A percentile compares a stretch with the other conserved stretches of the same genome.
Conservation (phyloP, 805 yeast genomes). For the Clavispora carvajalis region DNA sequence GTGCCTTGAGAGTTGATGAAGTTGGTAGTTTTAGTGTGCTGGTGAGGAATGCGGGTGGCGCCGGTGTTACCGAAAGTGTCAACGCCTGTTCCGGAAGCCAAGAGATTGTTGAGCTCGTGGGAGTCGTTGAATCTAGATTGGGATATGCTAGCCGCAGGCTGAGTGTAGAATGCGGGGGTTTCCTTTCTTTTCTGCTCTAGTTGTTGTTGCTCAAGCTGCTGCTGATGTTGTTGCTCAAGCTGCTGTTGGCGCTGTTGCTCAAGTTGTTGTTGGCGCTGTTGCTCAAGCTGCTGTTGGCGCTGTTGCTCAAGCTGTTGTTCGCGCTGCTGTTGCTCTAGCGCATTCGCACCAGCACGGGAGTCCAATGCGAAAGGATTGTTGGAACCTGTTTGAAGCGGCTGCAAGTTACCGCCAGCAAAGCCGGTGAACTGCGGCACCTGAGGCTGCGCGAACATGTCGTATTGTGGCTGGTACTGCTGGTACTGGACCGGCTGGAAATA, state of each 20-base stretch:
- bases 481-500: constrained; percentile 22
- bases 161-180: constrained; percentile 27
- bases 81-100: constrained; percentile 84
- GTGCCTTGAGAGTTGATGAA: constrained; percentile 88
- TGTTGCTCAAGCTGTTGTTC: constrained; percentile 23
- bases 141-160: constrained; percentile 20
- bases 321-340: constrained; percentile 17
- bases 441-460: constrained; percentile 55
- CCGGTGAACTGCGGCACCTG: constrained; percentile 22
- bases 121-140: constrained; percentile 35
- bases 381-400: constrained; percentile 63
- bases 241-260: constrained; percentile 26
- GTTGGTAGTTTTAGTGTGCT: constrained; percentile 75
- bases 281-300: constrained; percentile 12
- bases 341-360: constrained; percentile 11
- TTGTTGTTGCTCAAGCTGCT: constrained; percentile 16
- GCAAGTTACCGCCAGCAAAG: constrained; percentile 19
- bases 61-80: constrained; percentile 94
- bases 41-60: constrained; percentile 81
- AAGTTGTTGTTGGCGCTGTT: constrained; percentile 24
- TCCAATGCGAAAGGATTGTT: constrained; percentile 72
- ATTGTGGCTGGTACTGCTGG: constrained; percentile 31
- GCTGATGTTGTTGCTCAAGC: constrained; percentile 20
- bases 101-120: constrained; percentile 68
- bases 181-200: constrained; percentile 20